Base-by-base conservation (phyloP, 139 green algal species). In the Chlorella sp. region DNA sequence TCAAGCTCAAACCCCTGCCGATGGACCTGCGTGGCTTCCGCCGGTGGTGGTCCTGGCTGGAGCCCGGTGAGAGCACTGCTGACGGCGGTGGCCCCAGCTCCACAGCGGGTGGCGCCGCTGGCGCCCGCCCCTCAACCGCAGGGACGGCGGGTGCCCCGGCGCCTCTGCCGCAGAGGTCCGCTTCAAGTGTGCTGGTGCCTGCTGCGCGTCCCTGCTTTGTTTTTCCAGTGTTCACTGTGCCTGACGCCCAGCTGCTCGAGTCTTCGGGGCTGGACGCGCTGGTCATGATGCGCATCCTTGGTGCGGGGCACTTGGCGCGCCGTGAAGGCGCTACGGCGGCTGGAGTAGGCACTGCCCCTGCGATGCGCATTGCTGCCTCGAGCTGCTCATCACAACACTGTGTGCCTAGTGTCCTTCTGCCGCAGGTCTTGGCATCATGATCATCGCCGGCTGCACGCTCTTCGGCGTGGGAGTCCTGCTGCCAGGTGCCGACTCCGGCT, bases 211-310 rank as follows among this genome's bases (percentile, higher is more conserved):
- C n/a, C n/a, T n/a, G n/a, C n/a, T n/a, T n/a, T n/a, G n/a, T n/a
- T n/a, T 36, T 48, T 15, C 51, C 61, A 5, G 72, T 82, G 1
- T 41, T 82, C 43, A 80, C 27, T 5, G 62, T 77, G 1, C 48
- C 45, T 3, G 73, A 89, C n/a, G 58, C 23, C 3, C 73, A 83
- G 29, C 76, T 87, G 29, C 59, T 89, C 31, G 56, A 58, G 41
- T 78, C 55, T 31, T 56, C 82, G 29, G 84, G 84, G 17, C 66
- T 88, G 25, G 84, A 89, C 66, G 84, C 81, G 0, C 41, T 89
- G 67, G 84, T 88, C 40, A 25, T 77, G 5, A 71, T 86, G 50
- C 60, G 68, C 33, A 17, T 84, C 31, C 46, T 84, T 56, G n/a
- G n/a, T n/a, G n/a, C n/a, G n/a, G n/a, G n/a, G n/a, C n/a, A n/a